A percentile compares a stretch with the other conserved stretches of the same genome.
Evolutionary conservation across 345 rosid species (phyloP).

Genomic region (Hibiscus mutabilis): DNA sequence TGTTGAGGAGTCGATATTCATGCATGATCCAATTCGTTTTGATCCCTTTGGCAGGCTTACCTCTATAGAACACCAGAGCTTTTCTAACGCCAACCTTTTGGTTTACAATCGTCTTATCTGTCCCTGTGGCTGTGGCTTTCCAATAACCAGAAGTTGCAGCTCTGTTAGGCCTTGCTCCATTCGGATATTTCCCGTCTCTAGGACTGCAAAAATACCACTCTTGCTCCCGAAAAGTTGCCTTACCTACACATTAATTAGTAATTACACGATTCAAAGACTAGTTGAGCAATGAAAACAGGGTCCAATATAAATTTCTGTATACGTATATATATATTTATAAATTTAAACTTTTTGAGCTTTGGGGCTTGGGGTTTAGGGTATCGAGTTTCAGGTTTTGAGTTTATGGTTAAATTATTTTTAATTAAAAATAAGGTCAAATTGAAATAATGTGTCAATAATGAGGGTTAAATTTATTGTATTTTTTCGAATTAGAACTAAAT

Average conservation of each 20-base stretch:
- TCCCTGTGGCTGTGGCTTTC: constrained; percentile 75
- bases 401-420: too few species aligned
- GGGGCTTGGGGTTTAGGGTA: too few species aligned
- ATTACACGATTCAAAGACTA: not conserved
- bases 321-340: constrained; percentile 7
- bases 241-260: constrained; percentile 45
- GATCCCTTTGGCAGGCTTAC: constrained; percentile 64
- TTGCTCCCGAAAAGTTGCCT: constrained; percentile 67
- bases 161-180: constrained; percentile 63
- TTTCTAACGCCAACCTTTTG: constrained; percentile 64
- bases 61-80: constrained; percentile 67
- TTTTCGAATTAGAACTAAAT: too few species aligned
- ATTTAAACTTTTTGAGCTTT: too few species aligned
- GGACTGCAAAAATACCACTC: constrained; percentile 77
- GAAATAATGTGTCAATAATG: too few species aligned
- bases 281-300: not conserved
- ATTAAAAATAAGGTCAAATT: too few species aligned
- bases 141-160: constrained; percentile 75
- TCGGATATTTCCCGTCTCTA: constrained; percentile 62
- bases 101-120: constrained; percentile 57
- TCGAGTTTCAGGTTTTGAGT: too few species aligned
- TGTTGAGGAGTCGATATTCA: constrained; percentile 50
- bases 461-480: too few species aligned
- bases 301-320: not conserved
- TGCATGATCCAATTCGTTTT: constrained; percentile 78